These are phyloP conservation scores for Cladosporium sp. DNA, from an alignment of 2,329 filamentous ascomycete species.

Conservation along the genomic window DNA sequence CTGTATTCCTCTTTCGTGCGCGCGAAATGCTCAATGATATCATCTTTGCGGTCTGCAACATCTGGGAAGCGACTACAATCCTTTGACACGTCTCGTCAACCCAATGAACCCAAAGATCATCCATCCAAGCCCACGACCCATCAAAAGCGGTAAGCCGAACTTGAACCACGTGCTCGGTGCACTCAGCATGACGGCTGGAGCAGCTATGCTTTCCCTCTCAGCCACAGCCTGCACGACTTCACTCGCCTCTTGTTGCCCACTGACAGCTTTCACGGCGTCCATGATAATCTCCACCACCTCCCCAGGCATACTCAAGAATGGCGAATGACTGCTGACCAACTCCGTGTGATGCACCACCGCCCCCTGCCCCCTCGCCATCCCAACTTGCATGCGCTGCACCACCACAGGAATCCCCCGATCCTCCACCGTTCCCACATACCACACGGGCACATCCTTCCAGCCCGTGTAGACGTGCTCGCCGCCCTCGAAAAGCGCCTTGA, in stretches of 20 bases:
- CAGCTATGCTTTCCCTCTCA: not conserved
- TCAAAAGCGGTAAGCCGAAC: not conserved
- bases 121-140: not conserved
- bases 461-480: constrained; percentile 16
- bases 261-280: not conserved
- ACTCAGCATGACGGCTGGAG: not conserved
- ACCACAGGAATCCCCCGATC: constrained; percentile 14
- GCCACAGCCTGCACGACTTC: not conserved
- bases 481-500: constrained; percentile 15
- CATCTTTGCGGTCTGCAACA: no score
- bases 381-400: constrained; percentile 13
- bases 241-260: not conserved
- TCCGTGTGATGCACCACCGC: constrained; percentile 3
- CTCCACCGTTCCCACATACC: constrained; percentile 13
- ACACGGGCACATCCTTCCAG: constrained; percentile 15
- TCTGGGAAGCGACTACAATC: no score
- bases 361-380: constrained; percentile 15
- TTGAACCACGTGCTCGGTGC: not conserved
- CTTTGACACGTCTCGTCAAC: no score
- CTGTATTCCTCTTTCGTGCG: no score
- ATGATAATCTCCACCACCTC: not conserved
- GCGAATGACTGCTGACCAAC: not conserved
- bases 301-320: not conserved
- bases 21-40: no score
- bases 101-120: not conserved